Evolutionary conservation across 345 rosid species (phyloP).

Genomic region (Arabis hirsuta): DNA sequence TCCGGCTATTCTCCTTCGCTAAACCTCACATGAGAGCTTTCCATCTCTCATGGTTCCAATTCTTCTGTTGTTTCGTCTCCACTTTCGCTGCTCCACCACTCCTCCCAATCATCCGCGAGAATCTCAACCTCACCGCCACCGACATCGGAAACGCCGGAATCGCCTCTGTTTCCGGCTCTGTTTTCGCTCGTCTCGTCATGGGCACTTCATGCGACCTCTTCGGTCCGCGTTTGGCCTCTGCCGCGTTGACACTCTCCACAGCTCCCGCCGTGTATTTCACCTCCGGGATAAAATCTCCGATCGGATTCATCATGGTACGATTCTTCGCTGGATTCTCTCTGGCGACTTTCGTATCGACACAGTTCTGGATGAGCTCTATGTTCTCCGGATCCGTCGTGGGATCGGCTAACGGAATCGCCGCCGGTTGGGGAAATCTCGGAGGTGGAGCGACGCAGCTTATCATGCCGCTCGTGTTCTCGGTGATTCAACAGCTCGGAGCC

Average conservation of each 20-base stretch:
- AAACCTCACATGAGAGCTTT: conserved; percentile 90
- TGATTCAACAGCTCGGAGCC: conserved; percentile 62
- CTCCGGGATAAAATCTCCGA: conserved; percentile 60
- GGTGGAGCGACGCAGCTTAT: conserved; percentile 92
- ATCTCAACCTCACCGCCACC: conserved; percentile 78
- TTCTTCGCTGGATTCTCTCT: conserved; percentile 84
- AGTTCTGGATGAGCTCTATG: conserved; percentile 98
- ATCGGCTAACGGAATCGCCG: conserved; percentile 83
- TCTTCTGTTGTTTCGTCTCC: conserved; percentile 84
- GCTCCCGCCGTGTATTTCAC: conserved; percentile 86
- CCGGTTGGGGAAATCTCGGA: conserved; percentile 95
- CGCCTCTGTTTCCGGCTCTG: conserved; percentile 90
- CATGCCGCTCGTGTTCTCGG: conserved; percentile 75
- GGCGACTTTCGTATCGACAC: conserved; percentile 87
- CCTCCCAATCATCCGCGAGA: conserved; percentile 82
- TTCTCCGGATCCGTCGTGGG: conserved; percentile 74
- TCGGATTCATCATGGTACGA: conserved; percentile 69
- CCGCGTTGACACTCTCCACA: conserved; percentile 75
- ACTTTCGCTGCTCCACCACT: conserved; percentile 91
- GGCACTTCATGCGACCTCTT: conserved; percentile 82
- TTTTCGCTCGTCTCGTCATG: conserved; percentile 80
- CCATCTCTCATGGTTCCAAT: conserved; percentile 87
- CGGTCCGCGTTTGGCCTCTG: conserved; percentile 91
- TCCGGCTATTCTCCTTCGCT: conserved; percentile 67
- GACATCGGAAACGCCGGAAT: conserved; percentile 93